These are phyloP conservation scores for Macrolepiota dolichaula DNA, from an alignment of 768 basidiomycete species.

Conservation along the genomic window DNA sequence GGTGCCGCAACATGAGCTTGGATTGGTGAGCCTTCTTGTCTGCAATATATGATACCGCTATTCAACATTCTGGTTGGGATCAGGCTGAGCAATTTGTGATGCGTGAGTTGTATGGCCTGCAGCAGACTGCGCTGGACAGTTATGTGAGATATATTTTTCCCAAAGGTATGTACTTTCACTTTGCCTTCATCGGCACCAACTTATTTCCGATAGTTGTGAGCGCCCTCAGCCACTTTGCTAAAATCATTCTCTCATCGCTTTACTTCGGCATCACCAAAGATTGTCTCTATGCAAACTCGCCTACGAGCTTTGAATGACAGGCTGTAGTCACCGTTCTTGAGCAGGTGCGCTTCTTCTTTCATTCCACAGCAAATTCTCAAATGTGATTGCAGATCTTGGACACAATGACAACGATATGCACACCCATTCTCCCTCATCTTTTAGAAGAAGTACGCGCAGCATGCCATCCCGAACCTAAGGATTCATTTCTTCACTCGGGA, in stretches of 20 bases:
- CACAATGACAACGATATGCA: constrained; percentile 67
- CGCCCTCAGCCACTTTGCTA: constrained; percentile 73
- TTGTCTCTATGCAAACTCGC: constrained; percentile 70
- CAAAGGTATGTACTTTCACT: constrained; percentile 50
- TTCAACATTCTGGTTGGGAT: not conserved
- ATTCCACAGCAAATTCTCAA: not conserved
- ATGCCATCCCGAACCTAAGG: constrained; percentile 25
- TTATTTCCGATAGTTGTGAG: constrained; percentile 54
- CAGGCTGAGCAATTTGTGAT: constrained; percentile 86
- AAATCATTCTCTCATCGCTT: constrained; percentile 80
- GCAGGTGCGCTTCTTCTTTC: constrained; percentile 38
- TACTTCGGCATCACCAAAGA: constrained; percentile 95
- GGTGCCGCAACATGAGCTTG: constrained; percentile 46
- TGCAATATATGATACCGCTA: not conserved
- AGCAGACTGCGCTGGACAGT: constrained; percentile 59
- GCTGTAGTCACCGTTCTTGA: constrained; percentile 69
- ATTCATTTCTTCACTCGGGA: constrained; percentile 66
- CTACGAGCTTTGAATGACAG: constrained; percentile 50
- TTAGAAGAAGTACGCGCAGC: constrained; percentile 81
- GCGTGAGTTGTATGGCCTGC: constrained; percentile 75
- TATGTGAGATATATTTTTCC: constrained; percentile 80
- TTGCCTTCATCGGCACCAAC: not conserved
- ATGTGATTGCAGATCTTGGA: constrained; percentile 49
- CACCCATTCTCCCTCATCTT: constrained; percentile 87
- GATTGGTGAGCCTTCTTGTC: constrained; percentile 50